phyloP scores from a whole-genome alignment of 306 rosid genomes.

The Glycyrrhiza uralensis region DNA sequence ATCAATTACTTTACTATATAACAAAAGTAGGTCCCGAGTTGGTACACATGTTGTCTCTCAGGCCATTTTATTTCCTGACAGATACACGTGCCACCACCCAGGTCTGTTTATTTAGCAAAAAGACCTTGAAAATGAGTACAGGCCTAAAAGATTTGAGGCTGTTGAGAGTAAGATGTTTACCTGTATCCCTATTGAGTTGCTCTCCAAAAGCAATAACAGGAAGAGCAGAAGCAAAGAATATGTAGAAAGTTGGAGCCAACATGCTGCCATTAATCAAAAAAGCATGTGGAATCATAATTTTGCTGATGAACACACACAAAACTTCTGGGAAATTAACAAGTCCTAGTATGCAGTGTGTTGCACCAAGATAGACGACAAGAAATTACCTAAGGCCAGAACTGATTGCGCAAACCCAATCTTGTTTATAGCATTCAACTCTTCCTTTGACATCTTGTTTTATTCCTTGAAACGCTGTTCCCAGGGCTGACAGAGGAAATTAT shows the following conservation, averaged over 20 bases:
- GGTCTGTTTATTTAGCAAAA: too few species aligned
- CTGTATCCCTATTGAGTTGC: conserved; percentile 76
- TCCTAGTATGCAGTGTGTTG: not conserved
- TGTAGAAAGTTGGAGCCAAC: conserved; percentile 87
- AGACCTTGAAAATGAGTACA: too few species aligned
- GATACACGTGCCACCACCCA: too few species aligned
- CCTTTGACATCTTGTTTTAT: conserved; percentile 66
- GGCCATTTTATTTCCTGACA: too few species aligned
- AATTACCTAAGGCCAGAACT: conserved; percentile 62
- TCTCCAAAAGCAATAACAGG: conserved; percentile 92
- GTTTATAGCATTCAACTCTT: conserved; percentile 66
- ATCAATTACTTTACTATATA: too few species aligned
- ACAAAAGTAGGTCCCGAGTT: too few species aligned
- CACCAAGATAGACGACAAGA: not conserved
- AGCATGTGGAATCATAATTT: conserved; percentile 3
- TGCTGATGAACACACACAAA: not conserved
- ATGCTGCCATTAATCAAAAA: conserved; percentile 41
- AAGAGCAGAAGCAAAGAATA: conserved; percentile 89
- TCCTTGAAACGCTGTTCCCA: conserved; percentile 54
- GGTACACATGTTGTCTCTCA: too few species aligned
- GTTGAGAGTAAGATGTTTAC: conserved; percentile 29
- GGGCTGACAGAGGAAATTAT: conserved; percentile 23
- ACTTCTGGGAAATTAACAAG: too few species aligned
- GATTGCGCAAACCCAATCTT: conserved; percentile 63
- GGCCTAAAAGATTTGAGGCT: not conserved